These are phyloP conservation scores for Taxawa tesnikishii DNA, from an alignment of 2,329 filamentous ascomycete species.

Conservation along the genomic window DNA sequence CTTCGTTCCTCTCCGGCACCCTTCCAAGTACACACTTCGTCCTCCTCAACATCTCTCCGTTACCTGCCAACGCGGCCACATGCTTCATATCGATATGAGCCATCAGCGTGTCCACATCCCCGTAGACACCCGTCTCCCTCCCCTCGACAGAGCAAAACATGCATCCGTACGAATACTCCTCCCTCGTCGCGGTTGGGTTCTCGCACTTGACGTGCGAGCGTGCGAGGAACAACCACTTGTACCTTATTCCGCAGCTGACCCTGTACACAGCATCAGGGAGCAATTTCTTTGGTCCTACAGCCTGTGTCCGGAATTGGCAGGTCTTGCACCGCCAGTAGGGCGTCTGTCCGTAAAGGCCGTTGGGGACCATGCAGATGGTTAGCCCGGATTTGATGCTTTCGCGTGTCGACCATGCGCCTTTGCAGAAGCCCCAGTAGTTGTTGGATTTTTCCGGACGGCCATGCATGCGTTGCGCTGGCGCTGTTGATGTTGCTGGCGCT, in stretches of 20 bases:
- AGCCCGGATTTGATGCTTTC: slow-evolving; percentile 17
- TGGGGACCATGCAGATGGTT: slow-evolving; percentile 12
- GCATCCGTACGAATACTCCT: slow-evolving; percentile 27
- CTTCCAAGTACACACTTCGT: background rate
- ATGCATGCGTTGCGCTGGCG: background rate
- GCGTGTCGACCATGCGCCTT: slow-evolving; percentile 29
- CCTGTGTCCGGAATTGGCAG: slow-evolving; percentile 26
- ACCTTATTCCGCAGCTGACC: slow-evolving; percentile 23
- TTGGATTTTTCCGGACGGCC: slow-evolving; percentile 13
- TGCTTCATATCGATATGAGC: slow-evolving; percentile 23
- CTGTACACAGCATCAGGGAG: slow-evolving; percentile 13
- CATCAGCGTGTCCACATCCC: slow-evolving; percentile 29
- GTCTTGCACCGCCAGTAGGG: slow-evolving; percentile 25
- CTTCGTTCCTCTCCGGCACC: background rate
- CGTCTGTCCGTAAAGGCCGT: slow-evolving; percentile 17
- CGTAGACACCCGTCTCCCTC: slow-evolving; percentile 23
- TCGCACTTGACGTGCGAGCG: slow-evolving; percentile 30
- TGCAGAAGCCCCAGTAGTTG: slow-evolving; percentile 30
- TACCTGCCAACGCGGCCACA: background rate
- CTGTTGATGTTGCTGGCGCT: too few relatives aligned
- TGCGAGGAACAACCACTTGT: slow-evolving; percentile 35
- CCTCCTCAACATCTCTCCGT: background rate
- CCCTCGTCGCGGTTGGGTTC: slow-evolving; percentile 15
- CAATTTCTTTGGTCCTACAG: slow-evolving; percentile 6
- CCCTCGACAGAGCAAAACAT: slow-evolving; percentile 33